Evolutionary conservation across 1,139 yeast genomes (phyloP), one percentile per base, ranked within the genome.

Genomic region (Candida sp.): DNA sequence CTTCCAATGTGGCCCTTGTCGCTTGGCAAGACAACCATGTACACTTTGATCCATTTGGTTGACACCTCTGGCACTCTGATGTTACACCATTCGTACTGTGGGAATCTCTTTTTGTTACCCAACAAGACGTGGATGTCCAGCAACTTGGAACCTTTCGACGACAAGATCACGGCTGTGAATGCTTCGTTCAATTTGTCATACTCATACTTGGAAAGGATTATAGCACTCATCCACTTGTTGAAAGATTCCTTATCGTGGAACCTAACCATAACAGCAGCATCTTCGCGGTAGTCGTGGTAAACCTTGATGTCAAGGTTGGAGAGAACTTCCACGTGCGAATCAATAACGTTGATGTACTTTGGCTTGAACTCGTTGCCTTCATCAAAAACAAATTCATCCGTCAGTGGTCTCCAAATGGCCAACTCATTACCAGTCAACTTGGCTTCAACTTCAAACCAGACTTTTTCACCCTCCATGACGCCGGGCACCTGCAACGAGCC

Each of bases 81-180:
- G 58, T 82, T 78, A 62, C 83, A 80, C 86, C 86, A 83, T 58
- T 83, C 87, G 49, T 64, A 73, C 51, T 78, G 75, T 25, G 77
- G 64, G 48, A 72, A 70, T 52, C 79, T 69, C 58, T 80, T 78
- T 53, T 70, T 75, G 47, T 77, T 77, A 3, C 81, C 74, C 50
- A 83, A 69, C 37, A 83, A 66, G 2, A 83, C 78, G 57, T 81
- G 81, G 46, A 81, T 74, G 59, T 83, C 87, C n/a, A 80, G 72
- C 54, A 82, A 72, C 53, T 74, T 68, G 5, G 82, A 70, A 1
- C 84, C 86, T 57, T 79, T 80, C n/a, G 78, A 64, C n/a, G 84
- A 78, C 44, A 83, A 66, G 32, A 81, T 65, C 8, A 81, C 85
- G 11, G 86, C 87, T 1, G 86, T 81, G 59, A 75, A 83, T 11